phyloP scores from a whole-genome alignment of 2,329 filamentous ascomycete genomes.

The Penicillium italicum region DNA sequence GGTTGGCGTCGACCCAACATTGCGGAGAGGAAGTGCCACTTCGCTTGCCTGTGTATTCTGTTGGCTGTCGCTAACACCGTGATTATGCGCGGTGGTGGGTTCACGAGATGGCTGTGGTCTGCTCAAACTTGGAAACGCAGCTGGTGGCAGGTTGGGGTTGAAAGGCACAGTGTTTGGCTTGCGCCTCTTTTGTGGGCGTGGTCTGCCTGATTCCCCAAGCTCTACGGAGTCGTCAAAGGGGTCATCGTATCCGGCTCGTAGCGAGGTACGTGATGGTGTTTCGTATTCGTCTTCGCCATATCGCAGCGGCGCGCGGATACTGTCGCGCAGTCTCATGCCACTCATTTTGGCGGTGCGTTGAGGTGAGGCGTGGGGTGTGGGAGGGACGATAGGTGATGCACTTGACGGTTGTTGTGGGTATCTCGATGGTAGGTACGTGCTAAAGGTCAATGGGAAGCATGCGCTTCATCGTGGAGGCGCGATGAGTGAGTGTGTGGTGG shows the following conservation, averaged over 20 bases:
- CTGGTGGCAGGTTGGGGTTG: constrained; percentile 40
- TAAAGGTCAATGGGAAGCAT: neutral
- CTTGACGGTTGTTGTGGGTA: neutral
- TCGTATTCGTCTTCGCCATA: constrained; percentile 26
- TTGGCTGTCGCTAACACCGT: neutral
- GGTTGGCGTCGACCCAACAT: neutral
- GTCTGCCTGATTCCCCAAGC: neutral
- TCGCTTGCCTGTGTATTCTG: neutral
- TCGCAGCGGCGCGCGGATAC: constrained; percentile 29
- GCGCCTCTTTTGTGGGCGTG: neutral
- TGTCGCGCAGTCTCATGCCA: constrained; percentile 34
- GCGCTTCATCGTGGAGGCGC: neutral
- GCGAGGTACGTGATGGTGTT: neutral
- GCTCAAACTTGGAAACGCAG: constrained; percentile 42
- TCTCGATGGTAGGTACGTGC: neutral
- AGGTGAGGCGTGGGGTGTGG: neutral
- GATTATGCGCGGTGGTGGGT: neutral
- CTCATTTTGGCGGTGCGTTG: constrained; percentile 6
- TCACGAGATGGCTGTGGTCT: constrained; percentile 4
- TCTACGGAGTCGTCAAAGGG: neutral
- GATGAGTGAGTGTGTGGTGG: neutral
- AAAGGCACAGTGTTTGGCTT: constrained; percentile 20
- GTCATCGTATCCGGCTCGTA: neutral
- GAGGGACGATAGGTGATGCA: neutral
- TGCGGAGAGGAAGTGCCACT: neutral